Evolutionary conservation across 164 flowering plant species (phyloP).

Genomic region (Magnolia sinica): DNA sequence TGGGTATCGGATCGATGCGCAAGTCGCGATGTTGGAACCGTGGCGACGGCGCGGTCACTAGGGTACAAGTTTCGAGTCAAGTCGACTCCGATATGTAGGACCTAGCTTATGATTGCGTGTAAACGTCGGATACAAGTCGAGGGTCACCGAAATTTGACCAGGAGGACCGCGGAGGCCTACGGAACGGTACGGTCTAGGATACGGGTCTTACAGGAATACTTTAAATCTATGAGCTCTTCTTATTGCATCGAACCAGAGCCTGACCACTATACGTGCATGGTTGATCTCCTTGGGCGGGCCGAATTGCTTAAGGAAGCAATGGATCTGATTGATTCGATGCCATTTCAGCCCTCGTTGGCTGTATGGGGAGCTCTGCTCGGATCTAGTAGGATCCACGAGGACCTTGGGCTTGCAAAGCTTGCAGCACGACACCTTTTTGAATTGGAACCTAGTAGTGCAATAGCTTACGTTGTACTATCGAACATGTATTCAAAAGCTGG

Average conservation of each 20-base stretch:
- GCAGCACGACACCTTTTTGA: slow-evolving; percentile 49
- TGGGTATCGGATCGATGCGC: too few relatives aligned
- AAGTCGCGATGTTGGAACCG: too few relatives aligned
- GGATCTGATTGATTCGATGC: slow-evolving; percentile 54
- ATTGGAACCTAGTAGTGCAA: slow-evolving; percentile 38
- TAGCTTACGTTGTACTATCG: slow-evolving; percentile 38
- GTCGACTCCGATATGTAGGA: too few relatives aligned
- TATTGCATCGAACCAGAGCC: slow-evolving; percentile 39
- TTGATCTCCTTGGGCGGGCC: slow-evolving; percentile 50
- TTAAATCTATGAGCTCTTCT: slow-evolving; percentile 32
- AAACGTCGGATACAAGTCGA: too few relatives aligned
- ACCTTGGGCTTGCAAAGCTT: slow-evolving; percentile 67
- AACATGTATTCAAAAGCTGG: slow-evolving; percentile 31
- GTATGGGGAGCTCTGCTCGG: slow-evolving; percentile 86
- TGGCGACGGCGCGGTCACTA: too few relatives aligned
- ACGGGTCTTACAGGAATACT: too few relatives aligned
- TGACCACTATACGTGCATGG: slow-evolving; percentile 49
- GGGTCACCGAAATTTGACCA: too few relatives aligned
- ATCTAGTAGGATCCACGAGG: slow-evolving; percentile 61
- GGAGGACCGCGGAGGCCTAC: too few relatives aligned
- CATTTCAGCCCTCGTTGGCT: slow-evolving; percentile 69
- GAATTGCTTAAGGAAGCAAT: slow-evolving; percentile 36
- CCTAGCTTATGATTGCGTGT: too few relatives aligned
- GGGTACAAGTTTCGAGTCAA: too few relatives aligned
- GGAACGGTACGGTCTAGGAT: too few relatives aligned